Conservation (phyloP, 176 grass and related monocot genomes). For the Microstegium vimineum region DNA sequence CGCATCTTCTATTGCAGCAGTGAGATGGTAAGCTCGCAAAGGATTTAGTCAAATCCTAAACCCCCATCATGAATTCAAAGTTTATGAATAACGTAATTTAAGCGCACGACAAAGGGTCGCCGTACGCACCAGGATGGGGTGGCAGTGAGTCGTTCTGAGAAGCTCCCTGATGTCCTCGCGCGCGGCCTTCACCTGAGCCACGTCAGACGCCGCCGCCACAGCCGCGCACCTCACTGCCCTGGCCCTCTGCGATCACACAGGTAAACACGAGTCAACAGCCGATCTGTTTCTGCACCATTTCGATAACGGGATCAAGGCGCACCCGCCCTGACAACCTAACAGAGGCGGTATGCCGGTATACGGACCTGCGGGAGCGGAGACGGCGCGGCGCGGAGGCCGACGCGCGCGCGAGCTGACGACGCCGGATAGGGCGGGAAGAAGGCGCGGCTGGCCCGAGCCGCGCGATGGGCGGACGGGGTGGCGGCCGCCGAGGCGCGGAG, state of each 20-base stretch:
- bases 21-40: background rate
- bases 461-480: background rate
- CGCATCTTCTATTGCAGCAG: too few species aligned
- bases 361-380: slow-evolving; percentile 44
- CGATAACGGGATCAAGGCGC: background rate
- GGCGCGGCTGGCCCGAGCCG: slow-evolving; percentile 18
- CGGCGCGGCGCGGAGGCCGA: slow-evolving; percentile 27
- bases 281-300: background rate
- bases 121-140: slow-evolving; percentile 81
- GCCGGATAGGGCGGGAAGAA: slow-evolving; percentile 8
- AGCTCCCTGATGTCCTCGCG: slow-evolving; percentile 83
- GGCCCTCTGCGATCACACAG: slow-evolving; percentile 22
- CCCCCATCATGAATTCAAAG: background rate
- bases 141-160: slow-evolving; percentile 61
- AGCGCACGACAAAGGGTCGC: background rate
- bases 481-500: slow-evolving; percentile 17
- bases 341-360: background rate
- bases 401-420: slow-evolving; percentile 4
- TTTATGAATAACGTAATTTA: background rate
- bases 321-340: background rate
- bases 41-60: background rate
- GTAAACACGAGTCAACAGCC: slow-evolving; percentile 1
- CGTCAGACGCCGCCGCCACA: slow-evolving; percentile 42
- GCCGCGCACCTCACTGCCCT: slow-evolving; percentile 44
- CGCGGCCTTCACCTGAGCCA: slow-evolving; percentile 69